phyloP scores from a whole-genome alignment of 768 basidiomycete genomes.

The Rhizopogon vesiculosus region DNA sequence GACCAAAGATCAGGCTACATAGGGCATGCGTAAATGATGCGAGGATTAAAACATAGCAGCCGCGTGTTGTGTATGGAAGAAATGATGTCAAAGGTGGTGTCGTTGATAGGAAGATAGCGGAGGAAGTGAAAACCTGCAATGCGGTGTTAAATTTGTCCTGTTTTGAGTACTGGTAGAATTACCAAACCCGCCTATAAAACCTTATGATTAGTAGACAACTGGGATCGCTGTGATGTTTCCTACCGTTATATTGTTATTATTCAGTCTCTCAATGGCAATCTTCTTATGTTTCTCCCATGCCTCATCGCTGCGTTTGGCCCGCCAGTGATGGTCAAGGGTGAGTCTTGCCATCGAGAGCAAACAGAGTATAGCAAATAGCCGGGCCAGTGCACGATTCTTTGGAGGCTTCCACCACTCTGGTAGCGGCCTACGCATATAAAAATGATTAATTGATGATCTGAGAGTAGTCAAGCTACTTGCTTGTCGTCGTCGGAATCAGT shows the following conservation, averaged over 20 bases:
- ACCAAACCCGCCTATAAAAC: background rate
- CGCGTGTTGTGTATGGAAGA: background rate
- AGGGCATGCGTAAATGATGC: slow-evolving; percentile 2
- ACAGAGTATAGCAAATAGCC: background rate
- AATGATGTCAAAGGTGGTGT: background rate
- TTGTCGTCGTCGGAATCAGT: background rate
- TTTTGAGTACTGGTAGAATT: background rate
- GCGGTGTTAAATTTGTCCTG: background rate
- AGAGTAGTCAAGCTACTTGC: background rate
- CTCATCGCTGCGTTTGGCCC: background rate
- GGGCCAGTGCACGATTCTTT: background rate
- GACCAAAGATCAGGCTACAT: background rate
- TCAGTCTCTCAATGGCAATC: background rate
- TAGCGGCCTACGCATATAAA: background rate
- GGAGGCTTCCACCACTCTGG: background rate
- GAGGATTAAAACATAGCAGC: background rate
- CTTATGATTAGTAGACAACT: background rate
- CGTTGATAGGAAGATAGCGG: background rate
- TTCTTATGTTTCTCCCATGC: background rate
- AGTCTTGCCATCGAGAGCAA: background rate
- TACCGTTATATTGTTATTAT: background rate
- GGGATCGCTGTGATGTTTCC: background rate
- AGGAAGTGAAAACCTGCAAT: slow-evolving; percentile 1
- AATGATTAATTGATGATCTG: background rate
- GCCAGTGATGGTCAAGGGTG: background rate